These are phyloP conservation scores for Ephemerocybe angulata DNA, from an alignment of 768 basidiomycete genomes.

Conservation along the genomic window DNA sequence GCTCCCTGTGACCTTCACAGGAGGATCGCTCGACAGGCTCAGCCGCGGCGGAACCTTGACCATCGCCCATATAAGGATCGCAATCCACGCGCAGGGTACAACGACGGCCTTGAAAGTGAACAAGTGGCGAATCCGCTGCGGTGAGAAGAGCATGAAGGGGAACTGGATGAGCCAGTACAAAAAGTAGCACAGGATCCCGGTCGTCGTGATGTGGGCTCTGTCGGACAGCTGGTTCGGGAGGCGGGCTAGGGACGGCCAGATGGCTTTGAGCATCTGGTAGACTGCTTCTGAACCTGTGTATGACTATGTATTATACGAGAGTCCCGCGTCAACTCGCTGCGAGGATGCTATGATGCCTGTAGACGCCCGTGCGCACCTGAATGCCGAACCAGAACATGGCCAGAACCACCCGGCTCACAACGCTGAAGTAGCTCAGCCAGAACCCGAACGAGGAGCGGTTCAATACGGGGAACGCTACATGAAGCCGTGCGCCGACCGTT, in stretches of 20 bases:
- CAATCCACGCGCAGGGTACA: slow-evolving; percentile 62
- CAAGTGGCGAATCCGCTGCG: slow-evolving; percentile 71
- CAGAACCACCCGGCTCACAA: slow-evolving; percentile 71
- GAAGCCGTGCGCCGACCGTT: slow-evolving; percentile 70
- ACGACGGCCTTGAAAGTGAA: slow-evolving; percentile 68
- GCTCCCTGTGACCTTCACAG: slow-evolving; percentile 45
- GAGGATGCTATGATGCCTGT: no score
- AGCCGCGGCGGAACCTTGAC: slow-evolving; percentile 59
- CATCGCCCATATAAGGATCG: slow-evolving; percentile 79
- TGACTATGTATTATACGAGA: slow-evolving; percentile 28
- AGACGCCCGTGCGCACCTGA: slow-evolving; percentile 57
- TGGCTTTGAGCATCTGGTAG: slow-evolving; percentile 80
- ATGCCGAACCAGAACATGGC: slow-evolving; percentile 83
- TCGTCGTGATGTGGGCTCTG: slow-evolving; percentile 58
- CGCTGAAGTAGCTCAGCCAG: slow-evolving; percentile 85
- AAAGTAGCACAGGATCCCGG: slow-evolving; percentile 71
- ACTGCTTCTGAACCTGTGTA: slow-evolving; percentile 68
- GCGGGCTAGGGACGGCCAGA: slow-evolving; percentile 69
- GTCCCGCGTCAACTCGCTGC: background rate
- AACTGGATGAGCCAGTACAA: slow-evolving; percentile 77
- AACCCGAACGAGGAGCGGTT: slow-evolving; percentile 86
- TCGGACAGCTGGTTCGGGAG: slow-evolving; percentile 63
- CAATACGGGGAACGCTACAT: slow-evolving; percentile 72
- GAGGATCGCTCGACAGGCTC: slow-evolving; percentile 53
- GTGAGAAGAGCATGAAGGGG: slow-evolving; percentile 72